Conservation (phyloP, 148 eudicot genomes). For the Oxyria digyna region DNA sequence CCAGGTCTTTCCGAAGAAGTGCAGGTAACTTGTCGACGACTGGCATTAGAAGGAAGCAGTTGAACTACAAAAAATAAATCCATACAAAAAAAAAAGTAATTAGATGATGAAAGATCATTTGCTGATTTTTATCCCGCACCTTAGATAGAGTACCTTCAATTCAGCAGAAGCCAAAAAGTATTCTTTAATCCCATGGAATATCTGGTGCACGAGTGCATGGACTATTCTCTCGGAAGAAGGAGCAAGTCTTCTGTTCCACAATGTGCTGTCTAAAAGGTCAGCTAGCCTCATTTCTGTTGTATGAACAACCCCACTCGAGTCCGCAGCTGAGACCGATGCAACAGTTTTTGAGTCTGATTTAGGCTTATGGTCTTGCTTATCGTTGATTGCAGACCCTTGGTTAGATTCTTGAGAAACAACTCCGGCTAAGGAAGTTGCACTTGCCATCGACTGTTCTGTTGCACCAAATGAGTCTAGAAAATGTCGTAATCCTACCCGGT, state of each 20-base stretch:
- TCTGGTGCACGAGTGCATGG: constrained; percentile 91
- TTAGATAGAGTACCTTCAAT: constrained; percentile 40
- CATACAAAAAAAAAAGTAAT: background rate
- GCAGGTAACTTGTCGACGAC: constrained; percentile 94
- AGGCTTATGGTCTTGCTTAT: constrained; percentile 45
- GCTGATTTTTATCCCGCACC: background rate
- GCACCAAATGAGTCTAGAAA: constrained; percentile 96
- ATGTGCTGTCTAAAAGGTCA: constrained; percentile 87
- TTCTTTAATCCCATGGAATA: constrained; percentile 94
- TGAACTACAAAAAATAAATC: constrained; percentile 36
- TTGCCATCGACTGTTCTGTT: constrained; percentile 39
- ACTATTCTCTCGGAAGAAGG: constrained; percentile 98
- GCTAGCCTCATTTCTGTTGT: constrained; percentile 91
- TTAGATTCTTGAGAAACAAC: constrained; percentile 44
- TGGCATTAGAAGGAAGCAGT: constrained; percentile 94
- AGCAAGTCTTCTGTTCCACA: constrained; percentile 94
- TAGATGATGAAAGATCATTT: background rate
- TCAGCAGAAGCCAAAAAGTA: constrained; percentile 95
- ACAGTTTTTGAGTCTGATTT: constrained; percentile 49
- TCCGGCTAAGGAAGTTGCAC: constrained; percentile 26
- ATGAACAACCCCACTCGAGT: constrained; percentile 40
- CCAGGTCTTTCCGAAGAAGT: constrained; percentile 74
- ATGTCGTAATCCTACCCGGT: constrained; percentile 95
- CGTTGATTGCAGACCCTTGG: constrained; percentile 23
- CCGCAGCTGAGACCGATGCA: constrained; percentile 43